phyloP scores from a whole-genome alignment of 2,329 filamentous ascomycete genomes.

The Thermothelomyces thermophilus region DNA sequence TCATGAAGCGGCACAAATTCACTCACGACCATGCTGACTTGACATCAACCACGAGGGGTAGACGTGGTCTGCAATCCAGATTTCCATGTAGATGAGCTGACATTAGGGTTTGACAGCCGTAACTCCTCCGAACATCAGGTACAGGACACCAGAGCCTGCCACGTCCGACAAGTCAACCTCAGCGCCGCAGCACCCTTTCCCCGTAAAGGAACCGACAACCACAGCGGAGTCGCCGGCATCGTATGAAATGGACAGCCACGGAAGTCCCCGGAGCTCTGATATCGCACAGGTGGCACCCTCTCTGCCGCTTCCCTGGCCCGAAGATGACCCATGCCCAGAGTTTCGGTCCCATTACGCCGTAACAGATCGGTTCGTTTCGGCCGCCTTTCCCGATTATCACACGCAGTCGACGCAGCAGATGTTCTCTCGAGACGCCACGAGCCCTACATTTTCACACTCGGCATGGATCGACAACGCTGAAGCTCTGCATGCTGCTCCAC shows the following conservation, averaged over 20 bases:
- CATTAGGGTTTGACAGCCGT: neutral
- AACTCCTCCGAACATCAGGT: conserved; percentile 12
- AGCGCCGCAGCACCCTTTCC: neutral
- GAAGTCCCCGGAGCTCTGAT: neutral
- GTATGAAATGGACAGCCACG: neutral
- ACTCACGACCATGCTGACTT: neutral
- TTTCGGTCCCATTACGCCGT: neutral
- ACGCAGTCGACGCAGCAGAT: too few relatives aligned
- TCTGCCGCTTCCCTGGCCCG: neutral
- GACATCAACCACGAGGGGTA: neutral
- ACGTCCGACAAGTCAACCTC: neutral
- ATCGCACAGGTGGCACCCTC: neutral
- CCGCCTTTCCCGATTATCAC: neutral
- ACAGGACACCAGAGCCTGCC: conserved; percentile 13
- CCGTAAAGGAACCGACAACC: neutral
- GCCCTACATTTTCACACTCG: neutral
- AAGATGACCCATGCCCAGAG: neutral
- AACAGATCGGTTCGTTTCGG: neutral
- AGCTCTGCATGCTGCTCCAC: too few relatives aligned
- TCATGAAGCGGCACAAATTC: conserved; percentile 13
- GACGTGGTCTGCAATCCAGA: too few relatives aligned
- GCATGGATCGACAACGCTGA: too few relatives aligned
- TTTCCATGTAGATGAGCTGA: neutral
- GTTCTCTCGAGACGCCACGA: neutral
- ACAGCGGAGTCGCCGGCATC: neutral